Evolutionary conservation across 1,139 yeast genomes (phyloP).

Genomic region (Saccharomycopsis phalli): DNA sequence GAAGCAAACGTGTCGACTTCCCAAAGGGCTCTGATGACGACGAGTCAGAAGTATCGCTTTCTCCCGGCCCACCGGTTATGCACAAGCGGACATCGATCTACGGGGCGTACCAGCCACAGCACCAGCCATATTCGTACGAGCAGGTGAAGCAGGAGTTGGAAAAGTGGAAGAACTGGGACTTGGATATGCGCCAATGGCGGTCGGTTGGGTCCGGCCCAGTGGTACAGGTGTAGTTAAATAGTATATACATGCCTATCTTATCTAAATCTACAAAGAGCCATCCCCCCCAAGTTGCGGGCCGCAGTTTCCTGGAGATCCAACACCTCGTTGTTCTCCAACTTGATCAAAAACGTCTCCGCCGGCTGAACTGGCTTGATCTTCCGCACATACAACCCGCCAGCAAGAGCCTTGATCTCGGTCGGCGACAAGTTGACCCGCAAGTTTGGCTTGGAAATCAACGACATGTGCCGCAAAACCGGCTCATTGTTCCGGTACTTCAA

Average conservation of each 20-base stretch:
- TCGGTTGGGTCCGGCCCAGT: constrained; percentile 53
- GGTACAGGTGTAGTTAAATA: constrained; percentile 34
- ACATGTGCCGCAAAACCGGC: constrained; percentile 67
- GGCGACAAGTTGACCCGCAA: constrained; percentile 57
- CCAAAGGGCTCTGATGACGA: constrained; percentile 12
- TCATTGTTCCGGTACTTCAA: constrained; percentile 76
- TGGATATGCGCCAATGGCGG: constrained; percentile 80
- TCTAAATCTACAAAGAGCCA: constrained; percentile 72
- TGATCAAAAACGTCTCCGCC: constrained; percentile 77
- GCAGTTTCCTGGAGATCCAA: constrained; percentile 83
- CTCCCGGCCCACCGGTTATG: constrained; percentile 21
- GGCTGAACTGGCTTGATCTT: constrained; percentile 76
- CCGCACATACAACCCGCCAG: constrained; percentile 70
- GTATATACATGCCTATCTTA: constrained; percentile 24
- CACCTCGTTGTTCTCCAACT: constrained; percentile 42
- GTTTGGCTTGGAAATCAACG: constrained; percentile 78
- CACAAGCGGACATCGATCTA: constrained; percentile 3
- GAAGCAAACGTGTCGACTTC: constrained; percentile 22
- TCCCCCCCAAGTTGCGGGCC: constrained; percentile 60
- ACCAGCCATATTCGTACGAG: constrained; percentile 9
- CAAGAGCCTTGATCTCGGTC: constrained; percentile 61
- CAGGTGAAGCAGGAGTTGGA: constrained; percentile 25
- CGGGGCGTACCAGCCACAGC: constrained; percentile 9
- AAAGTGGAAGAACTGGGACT: constrained; percentile 80
- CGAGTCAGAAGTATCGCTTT: constrained; percentile 24